These are phyloP conservation scores for Candida maltosa DNA, from an alignment of 805 yeast genomes.

Conservation along the genomic window DNA sequence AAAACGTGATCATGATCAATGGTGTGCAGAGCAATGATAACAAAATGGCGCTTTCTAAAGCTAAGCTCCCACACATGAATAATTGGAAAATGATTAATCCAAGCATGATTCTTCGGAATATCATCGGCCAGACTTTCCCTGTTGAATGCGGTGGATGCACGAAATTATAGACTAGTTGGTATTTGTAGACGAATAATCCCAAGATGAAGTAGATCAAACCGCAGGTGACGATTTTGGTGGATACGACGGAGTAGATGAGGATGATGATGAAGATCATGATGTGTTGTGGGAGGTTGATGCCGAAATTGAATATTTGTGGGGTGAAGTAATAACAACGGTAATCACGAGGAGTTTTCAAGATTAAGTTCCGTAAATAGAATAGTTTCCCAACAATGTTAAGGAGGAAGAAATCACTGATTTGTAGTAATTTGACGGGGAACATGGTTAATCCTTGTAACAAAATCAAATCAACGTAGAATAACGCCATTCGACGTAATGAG, in stretches of 20 bases:
- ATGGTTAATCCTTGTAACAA: slow-evolving; percentile 83
- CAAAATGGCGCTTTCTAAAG: slow-evolving; percentile 54
- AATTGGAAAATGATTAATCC: slow-evolving; percentile 56
- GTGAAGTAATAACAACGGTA: slow-evolving; percentile 63
- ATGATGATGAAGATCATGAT: slow-evolving; percentile 56
- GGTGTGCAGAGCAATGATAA: slow-evolving; percentile 49
- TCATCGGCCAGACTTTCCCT: slow-evolving; percentile 66
- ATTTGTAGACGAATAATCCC: slow-evolving; percentile 60
- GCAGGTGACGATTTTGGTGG: slow-evolving; percentile 56
- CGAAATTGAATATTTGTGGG: slow-evolving; percentile 60
- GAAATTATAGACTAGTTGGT: slow-evolving; percentile 57
- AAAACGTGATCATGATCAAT: slow-evolving; percentile 42
- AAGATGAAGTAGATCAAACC: slow-evolving; percentile 55
- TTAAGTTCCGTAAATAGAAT: slow-evolving; percentile 37
- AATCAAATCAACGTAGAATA: slow-evolving; percentile 86
- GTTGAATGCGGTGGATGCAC: slow-evolving; percentile 67
- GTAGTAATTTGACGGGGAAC: slow-evolving; percentile 83
- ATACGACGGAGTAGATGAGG: slow-evolving; percentile 56
- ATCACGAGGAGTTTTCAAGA: slow-evolving; percentile 75
- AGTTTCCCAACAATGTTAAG: slow-evolving; percentile 70
- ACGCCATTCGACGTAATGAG: slow-evolving; percentile 72
- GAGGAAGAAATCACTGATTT: slow-evolving; percentile 50
- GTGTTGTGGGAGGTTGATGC: slow-evolving; percentile 61
- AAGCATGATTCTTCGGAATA: slow-evolving; percentile 51
- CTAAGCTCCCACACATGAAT: slow-evolving; percentile 64